These are phyloP conservation scores for Didymella arachidicola DNA, from an alignment of 2,329 filamentous ascomycete species.

Conservation along the genomic window DNA sequence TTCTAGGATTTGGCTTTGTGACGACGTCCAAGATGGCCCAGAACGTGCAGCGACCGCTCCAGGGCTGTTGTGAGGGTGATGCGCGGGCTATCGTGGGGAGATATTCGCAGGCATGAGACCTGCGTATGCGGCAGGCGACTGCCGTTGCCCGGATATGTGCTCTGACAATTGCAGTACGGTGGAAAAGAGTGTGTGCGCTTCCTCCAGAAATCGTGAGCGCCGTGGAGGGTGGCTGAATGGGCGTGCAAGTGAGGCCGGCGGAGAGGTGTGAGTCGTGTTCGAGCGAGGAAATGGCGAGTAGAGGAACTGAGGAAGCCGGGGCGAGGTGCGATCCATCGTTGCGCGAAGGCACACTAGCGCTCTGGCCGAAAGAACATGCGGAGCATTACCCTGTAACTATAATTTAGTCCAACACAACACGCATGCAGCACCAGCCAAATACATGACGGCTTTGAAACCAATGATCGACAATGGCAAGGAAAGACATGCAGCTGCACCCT, in stretches of 20 bases:
- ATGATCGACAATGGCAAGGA: background rate
- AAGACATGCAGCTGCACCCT: background rate
- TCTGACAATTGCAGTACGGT: slow-evolving; percentile 5
- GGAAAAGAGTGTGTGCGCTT: slow-evolving; percentile 6
- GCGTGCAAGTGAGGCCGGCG: slow-evolving; percentile 16
- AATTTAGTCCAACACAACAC: slow-evolving; percentile 1
- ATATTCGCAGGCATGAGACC: slow-evolving; percentile 46
- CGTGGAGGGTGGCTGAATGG: slow-evolving; percentile 1
- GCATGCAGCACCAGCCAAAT: slow-evolving; percentile 1
- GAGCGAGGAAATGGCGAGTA: slow-evolving; percentile 18
- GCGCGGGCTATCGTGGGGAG: slow-evolving; percentile 39
- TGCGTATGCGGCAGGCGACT: slow-evolving; percentile 34
- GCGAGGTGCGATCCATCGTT: slow-evolving; percentile 14
- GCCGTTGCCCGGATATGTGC: slow-evolving; percentile 23
- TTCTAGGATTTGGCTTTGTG: slow-evolving; percentile 3
- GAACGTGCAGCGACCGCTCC: slow-evolving; percentile 15
- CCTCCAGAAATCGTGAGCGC: slow-evolving; percentile 1
- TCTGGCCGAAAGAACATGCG: slow-evolving; percentile 21
- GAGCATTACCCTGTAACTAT: slow-evolving; percentile 18
- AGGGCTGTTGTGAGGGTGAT: slow-evolving; percentile 22
- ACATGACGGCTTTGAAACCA: background rate
- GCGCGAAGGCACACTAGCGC: slow-evolving; percentile 18
- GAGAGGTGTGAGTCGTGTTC: slow-evolving; percentile 8
- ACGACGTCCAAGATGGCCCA: slow-evolving; percentile 16
- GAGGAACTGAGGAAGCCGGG: slow-evolving; percentile 16